These are phyloP conservation scores for Suillus tomentosus DNA, from an alignment of 768 basidiomycete species.

Conservation along the genomic window DNA sequence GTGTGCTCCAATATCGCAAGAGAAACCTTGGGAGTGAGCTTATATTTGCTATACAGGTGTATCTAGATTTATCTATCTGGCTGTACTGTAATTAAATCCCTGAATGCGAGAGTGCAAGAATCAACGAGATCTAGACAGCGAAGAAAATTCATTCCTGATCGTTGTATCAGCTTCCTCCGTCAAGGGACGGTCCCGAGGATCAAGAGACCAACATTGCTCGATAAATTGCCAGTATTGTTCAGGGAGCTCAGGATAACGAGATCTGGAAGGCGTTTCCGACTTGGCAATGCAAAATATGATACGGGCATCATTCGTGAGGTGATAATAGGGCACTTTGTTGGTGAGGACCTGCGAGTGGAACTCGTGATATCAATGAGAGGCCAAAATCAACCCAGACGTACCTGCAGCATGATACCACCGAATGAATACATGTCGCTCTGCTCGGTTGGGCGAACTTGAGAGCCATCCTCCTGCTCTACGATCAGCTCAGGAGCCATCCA, in stretches of 20 bases:
- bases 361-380: background rate
- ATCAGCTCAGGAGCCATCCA: slow-evolving; percentile 47
- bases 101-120: background rate
- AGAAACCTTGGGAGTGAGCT: no score
- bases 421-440: slow-evolving; percentile 46
- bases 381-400: slow-evolving; percentile 21
- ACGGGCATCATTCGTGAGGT: slow-evolving; percentile 19
- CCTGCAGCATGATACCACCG: slow-evolving; percentile 35
- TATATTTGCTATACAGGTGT: background rate
- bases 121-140: background rate
- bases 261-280: slow-evolving; percentile 19
- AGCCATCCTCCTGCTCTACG: background rate
- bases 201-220: slow-evolving; percentile 30
- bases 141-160: background rate
- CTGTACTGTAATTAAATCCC: background rate
- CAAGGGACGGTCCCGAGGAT: slow-evolving; percentile 1
- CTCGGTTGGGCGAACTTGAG: background rate
- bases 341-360: background rate
- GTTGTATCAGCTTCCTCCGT: background rate
- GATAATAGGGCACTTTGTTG: slow-evolving; percentile 25
- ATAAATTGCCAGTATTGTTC: slow-evolving; percentile 29
- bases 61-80: background rate
- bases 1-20: no score
- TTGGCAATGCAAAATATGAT: slow-evolving; percentile 18
- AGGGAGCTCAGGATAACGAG: slow-evolving; percentile 10